These are phyloP conservation scores for Paralagenidium karlingii DNA, from an alignment of 352 stramenopile genomes.

Conservation along the genomic window DNA sequence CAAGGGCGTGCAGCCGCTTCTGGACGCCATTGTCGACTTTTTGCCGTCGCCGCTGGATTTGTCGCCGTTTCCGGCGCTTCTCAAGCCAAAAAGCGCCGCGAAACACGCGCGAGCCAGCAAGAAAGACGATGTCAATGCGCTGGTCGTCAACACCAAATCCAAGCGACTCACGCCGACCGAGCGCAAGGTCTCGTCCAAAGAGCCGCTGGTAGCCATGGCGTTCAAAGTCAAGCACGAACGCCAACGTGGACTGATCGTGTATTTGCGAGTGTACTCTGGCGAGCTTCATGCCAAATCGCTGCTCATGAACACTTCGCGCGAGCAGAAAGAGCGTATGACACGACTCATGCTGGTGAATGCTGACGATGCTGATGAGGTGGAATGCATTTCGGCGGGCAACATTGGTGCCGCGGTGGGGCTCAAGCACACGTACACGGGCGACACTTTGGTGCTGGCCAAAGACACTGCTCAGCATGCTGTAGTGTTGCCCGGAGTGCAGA, in stretches of 20 bases:
- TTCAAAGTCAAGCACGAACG: constrained; percentile 78
- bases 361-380: constrained; percentile 82
- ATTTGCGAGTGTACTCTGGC: constrained; percentile 91
- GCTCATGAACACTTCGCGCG: constrained; percentile 61
- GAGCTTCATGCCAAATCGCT: constrained; percentile 68
- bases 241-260: constrained; percentile 72
- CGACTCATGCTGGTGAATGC: constrained; percentile 84
- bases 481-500: constrained; percentile 44
- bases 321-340: constrained; percentile 43
- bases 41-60: constrained; percentile 91
- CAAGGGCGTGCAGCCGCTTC: constrained; percentile 91
- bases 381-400: constrained; percentile 74
- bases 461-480: constrained; percentile 14
- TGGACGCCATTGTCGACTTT: constrained; percentile 97
- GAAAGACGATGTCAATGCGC: constrained; percentile 1
- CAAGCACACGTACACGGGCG: constrained; percentile 86
- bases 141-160: constrained; percentile 1
- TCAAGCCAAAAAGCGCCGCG: constrained; percentile 20
- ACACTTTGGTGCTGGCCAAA: constrained; percentile 85
- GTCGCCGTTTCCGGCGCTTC: constrained; percentile 44
- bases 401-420: constrained; percentile 88
- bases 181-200: constrained; percentile 20
- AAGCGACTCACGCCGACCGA: too few species aligned
- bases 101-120: constrained; percentile 4
- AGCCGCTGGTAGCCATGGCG: constrained; percentile 39